Conservation (phyloP, 2,329 filamentous ascomycete species). For the Myotisia sp. region DNA sequence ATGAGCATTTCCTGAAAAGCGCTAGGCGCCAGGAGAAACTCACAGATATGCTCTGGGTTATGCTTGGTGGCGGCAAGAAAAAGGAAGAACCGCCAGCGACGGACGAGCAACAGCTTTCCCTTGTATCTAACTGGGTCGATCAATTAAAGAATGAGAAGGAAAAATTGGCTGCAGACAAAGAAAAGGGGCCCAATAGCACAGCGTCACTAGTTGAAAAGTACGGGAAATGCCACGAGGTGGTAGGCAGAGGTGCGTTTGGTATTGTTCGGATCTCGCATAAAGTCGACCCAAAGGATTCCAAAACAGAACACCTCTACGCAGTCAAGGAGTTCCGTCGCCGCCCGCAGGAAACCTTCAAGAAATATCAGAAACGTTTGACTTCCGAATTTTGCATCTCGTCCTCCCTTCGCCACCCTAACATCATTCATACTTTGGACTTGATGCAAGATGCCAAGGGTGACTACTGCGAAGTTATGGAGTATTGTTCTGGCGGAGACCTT, state of each 20-base stretch:
- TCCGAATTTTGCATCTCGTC: constrained; percentile 98
- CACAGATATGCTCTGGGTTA: constrained; percentile 73
- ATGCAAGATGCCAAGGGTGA: constrained; percentile 93
- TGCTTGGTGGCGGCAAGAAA: constrained; percentile 69
- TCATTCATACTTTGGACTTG: constrained; percentile 92
- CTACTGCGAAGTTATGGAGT: constrained; percentile 99
- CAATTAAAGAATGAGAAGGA: constrained; percentile 82
- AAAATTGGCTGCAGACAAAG: constrained; percentile 57
- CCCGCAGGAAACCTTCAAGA: constrained; percentile 88
- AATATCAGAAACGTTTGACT: constrained; percentile 93
- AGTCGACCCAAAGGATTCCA: constrained; percentile 62
- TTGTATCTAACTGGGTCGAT: constrained; percentile 94
- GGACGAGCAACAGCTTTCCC: constrained; percentile 66
- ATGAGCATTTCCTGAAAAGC: constrained; percentile 79
- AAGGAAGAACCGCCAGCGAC: constrained; percentile 47
- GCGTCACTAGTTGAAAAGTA: constrained; percentile 87
- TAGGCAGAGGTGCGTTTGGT: constrained; percentile 89
- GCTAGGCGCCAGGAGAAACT: constrained; percentile 89
- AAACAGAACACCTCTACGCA: constrained; percentile 77
- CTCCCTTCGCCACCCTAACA: constrained; percentile 87
- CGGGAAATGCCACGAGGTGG: constrained; percentile 93
- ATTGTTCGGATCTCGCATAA: constrained; percentile 98
- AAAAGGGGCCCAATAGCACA: constrained; percentile 57
- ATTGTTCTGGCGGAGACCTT: constrained; percentile 87
- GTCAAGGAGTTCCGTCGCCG: constrained; percentile 96